These are phyloP conservation scores for Camellia granthamiana DNA, from an alignment of 148 eudicot genomes.

Conservation along the genomic window DNA sequence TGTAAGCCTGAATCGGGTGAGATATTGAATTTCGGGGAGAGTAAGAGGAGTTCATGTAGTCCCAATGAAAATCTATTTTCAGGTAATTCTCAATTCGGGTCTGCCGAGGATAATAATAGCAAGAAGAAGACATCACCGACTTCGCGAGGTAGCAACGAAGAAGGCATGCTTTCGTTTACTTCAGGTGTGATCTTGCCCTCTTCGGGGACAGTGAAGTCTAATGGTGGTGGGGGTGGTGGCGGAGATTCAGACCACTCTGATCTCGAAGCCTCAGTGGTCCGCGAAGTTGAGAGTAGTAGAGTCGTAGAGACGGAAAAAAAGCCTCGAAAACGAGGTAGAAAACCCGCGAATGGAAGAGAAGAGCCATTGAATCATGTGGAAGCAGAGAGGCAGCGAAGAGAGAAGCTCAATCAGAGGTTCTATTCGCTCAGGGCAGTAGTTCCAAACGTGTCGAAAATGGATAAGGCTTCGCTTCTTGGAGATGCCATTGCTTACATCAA, in stretches of 20 bases:
- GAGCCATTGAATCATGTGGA: conserved; percentile 96
- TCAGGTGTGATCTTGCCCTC: conserved; percentile 62
- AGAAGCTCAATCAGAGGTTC: conserved; percentile 89
- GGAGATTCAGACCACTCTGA: conserved; percentile 79
- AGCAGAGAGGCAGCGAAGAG: conserved; percentile 88
- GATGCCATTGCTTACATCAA: conserved; percentile 84
- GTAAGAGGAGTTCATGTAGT: conserved; percentile 27
- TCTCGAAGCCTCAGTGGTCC: conserved; percentile 64
- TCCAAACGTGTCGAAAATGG: conserved; percentile 97
- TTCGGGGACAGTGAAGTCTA: conserved; percentile 35
- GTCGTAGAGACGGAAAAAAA: conserved; percentile 61
- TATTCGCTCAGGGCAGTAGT: conserved; percentile 83
- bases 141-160: conserved; percentile 66
- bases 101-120: conserved; percentile 36
- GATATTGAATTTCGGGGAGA: conserved; percentile 64
- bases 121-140: conserved; percentile 58
- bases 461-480: conserved; percentile 86
- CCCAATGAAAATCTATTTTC: conserved; percentile 25
- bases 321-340: conserved; percentile 81
- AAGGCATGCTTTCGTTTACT: conserved; percentile 75
- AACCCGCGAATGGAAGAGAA: conserved; percentile 92
- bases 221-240: conserved; percentile 28
- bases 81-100: conserved; percentile 36
- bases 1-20: conserved; percentile 70
- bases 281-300: conserved; percentile 65